Conservation (phyloP, 1,284 basidiomycete species). For the Sporisorium iseilematis-ciliati region DNA sequence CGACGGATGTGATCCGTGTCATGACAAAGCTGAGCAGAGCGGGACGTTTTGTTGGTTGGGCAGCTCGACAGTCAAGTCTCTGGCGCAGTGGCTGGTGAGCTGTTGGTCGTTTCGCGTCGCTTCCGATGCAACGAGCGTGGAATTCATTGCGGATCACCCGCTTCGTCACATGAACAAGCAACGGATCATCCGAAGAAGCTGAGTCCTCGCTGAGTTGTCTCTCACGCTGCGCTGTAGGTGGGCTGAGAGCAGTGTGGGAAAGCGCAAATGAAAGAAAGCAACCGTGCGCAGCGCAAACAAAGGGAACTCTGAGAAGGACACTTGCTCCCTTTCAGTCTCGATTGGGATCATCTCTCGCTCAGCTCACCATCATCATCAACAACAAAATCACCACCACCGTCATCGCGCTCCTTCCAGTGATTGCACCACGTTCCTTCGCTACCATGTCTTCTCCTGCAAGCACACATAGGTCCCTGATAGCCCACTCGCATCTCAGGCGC, state of each 20-base stretch:
- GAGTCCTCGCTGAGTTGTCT: neutral
- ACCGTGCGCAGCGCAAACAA: slow-evolving; percentile 11
- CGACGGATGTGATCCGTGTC: no score
- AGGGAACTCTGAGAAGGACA: neutral
- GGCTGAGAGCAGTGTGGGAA: no score
- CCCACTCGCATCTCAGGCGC: neutral
- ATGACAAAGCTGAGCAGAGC: no score
- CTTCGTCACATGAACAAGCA: neutral
- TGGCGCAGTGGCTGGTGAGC: no score
- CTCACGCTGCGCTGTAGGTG: no score
- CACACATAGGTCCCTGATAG: neutral
- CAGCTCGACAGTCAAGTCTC: no score
- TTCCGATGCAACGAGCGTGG: neutral
- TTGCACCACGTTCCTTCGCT: neutral
- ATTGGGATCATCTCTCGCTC: neutral
- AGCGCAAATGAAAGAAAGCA: no score
- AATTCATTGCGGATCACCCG: slow-evolving; percentile 1
- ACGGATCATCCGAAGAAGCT: neutral
- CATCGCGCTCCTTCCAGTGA: neutral
- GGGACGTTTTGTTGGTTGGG: no score
- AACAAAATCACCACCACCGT: no score
- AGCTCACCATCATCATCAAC: neutral
- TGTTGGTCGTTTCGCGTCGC: slow-evolving; percentile 19
- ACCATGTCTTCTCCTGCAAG: neutral
- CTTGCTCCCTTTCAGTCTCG: neutral